These are phyloP conservation scores for Mitragyna speciosa DNA, from an alignment of 257 asterid genomes.

Conservation along the genomic window DNA sequence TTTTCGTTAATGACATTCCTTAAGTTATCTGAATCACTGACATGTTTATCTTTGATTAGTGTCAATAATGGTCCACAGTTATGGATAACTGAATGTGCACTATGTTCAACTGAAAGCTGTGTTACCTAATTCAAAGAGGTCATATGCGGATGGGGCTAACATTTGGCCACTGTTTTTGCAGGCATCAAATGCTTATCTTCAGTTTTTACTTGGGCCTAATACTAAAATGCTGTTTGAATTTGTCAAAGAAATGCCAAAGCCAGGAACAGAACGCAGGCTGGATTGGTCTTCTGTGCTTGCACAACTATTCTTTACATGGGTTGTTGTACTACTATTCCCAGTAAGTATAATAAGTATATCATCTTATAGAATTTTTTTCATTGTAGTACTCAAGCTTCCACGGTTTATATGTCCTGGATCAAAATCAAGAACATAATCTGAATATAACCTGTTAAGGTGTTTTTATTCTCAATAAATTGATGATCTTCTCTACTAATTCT, in stretches of 20 bases:
- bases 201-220: conserved; percentile 68
- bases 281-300: conserved; percentile 94
- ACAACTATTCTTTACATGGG: conserved; percentile 91
- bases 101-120: not conserved
- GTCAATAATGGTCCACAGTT: not conserved
- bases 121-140: not conserved
- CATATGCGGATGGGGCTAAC: conserved; percentile 19
- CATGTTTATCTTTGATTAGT: not conserved
- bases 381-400: conserved; percentile 6
- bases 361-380: conserved; percentile 5
- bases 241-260: conserved; percentile 95
- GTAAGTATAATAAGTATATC: conserved; percentile 49
- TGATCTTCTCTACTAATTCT: not conserved
- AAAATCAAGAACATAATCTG: not conserved
- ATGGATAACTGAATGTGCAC: conserved; percentile 1
- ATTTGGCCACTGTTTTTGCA: conserved; percentile 35
- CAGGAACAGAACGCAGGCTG: conserved; percentile 68
- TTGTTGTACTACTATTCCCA: conserved; percentile 72
- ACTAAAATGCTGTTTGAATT: conserved; percentile 68
- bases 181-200: conserved; percentile 93
- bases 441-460: not conserved
- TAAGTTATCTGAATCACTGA: not conserved
- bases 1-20: not conserved
- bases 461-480: not conserved
- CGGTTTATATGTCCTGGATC: not conserved